Percentiles rank a stretch among this genome's conserved stretches.
These are phyloP conservation scores for Kodamaea hsintzibuensis DNA, from an alignment of 805 yeast genomes.

Conservation along the genomic window DNA sequence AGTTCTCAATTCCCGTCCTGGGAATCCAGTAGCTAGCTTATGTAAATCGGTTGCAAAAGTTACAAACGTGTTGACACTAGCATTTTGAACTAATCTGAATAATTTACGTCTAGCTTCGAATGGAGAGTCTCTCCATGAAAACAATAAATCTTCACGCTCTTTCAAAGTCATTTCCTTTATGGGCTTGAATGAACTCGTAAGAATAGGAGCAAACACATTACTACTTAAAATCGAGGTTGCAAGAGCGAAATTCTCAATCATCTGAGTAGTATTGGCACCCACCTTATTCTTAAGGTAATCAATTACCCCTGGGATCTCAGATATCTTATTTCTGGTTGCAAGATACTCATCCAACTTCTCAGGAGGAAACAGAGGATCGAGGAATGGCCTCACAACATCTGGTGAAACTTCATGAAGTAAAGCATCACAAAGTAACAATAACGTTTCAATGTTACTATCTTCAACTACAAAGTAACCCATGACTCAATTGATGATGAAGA, in stretches of 20 bases:
- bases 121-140: constrained; percentile 44
- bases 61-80: constrained; percentile 28
- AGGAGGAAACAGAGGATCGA: constrained; percentile 26
- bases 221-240: constrained; percentile 29
- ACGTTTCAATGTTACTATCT: constrained; percentile 27
- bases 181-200: constrained; percentile 36
- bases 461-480: constrained; percentile 10
- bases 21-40: constrained; percentile 39
- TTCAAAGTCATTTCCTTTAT: constrained; percentile 35
- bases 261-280: background rate
- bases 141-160: constrained; percentile 34
- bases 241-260: constrained; percentile 18
- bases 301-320: constrained; percentile 29
- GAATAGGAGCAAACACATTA: constrained; percentile 30
- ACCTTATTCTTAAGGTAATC: constrained; percentile 11
- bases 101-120: constrained; percentile 35
- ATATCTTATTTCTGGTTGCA: constrained; percentile 25
- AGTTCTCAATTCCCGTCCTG: constrained; percentile 32
- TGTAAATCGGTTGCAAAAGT: constrained; percentile 34
- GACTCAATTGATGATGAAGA: background rate
- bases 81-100: constrained; percentile 26
- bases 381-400: constrained; percentile 24
- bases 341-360: constrained; percentile 33
- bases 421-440: constrained; percentile 35
- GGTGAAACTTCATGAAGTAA: constrained; percentile 33